phyloP scores from a whole-genome alignment of 1,284 basidiomycete genomes.

The Mrakiaceae sp. region DNA sequence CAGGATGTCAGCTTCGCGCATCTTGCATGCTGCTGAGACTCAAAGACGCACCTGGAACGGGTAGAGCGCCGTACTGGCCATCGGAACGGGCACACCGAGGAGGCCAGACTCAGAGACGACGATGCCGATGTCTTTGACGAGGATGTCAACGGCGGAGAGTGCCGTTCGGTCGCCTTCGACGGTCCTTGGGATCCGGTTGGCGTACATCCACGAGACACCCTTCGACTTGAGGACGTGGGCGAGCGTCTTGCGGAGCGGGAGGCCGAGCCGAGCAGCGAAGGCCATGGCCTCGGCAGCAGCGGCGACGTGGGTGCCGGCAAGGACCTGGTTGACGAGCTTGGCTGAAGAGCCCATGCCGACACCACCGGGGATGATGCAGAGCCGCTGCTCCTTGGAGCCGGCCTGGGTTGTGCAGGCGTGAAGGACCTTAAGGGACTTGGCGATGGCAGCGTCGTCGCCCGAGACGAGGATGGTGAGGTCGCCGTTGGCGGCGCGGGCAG shows the following conservation, averaged over 20 bases:
- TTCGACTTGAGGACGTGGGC: conserved; percentile 29
- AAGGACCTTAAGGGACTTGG: conserved; percentile 25
- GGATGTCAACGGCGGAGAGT: conserved; percentile 13
- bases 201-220: conserved; percentile 29
- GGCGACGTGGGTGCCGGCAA: conserved; percentile 31
- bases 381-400: not conserved
- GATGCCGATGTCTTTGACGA: conserved; percentile 17
- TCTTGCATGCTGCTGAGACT: conserved; percentile 18
- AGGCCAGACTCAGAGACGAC: conserved; percentile 26
- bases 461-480: conserved; percentile 32
- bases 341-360: not conserved
- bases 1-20: too few relatives aligned
- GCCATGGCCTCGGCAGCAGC: conserved; percentile 33
- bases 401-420: conserved; percentile 23
- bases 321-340: conserved; percentile 30
- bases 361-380: not conserved
- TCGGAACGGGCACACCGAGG: conserved; percentile 25
- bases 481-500: conserved; percentile 25
- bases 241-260: conserved; percentile 29
- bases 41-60: not conserved
- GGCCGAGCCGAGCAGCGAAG: conserved; percentile 29
- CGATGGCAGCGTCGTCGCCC: conserved; percentile 21
- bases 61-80: conserved; percentile 26
- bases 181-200: conserved; percentile 25
- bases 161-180: conserved; percentile 13